Evolutionary conservation across 2,329 filamentous ascomycete species (phyloP).

Genomic region (Xylaria sp.): DNA sequence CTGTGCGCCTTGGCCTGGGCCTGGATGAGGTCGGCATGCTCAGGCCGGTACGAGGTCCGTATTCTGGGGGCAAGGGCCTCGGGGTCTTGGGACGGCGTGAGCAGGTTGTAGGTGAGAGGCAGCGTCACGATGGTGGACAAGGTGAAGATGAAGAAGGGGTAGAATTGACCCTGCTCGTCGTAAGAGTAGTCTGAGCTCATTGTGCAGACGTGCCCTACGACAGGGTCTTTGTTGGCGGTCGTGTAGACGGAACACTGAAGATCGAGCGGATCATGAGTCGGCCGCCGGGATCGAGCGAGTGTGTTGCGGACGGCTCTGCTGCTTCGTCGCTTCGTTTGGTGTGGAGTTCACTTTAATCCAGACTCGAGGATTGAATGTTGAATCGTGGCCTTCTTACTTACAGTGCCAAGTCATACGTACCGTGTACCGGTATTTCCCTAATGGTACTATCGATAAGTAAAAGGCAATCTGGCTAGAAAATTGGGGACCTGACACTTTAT

Average conservation of each 20-base stretch:
- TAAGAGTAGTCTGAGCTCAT: slow-evolving; percentile 98
- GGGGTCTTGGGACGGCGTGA: slow-evolving; percentile 79
- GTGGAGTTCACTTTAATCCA: slow-evolving; percentile 10
- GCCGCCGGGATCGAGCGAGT: slow-evolving; percentile 20
- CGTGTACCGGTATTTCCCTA: background rate
- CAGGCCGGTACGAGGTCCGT: slow-evolving; percentile 80
- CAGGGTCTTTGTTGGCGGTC: slow-evolving; percentile 44
- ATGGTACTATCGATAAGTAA: slow-evolving; percentile 42
- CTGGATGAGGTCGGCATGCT: slow-evolving; percentile 85
- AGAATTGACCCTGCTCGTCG: slow-evolving; percentile 98
- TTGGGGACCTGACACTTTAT: background rate
- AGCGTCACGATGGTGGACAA: slow-evolving; percentile 87
- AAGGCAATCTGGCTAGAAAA: slow-evolving; percentile 34
- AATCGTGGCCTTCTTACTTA: slow-evolving; percentile 47
- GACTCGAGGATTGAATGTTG: slow-evolving; percentile 43
- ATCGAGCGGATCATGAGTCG: slow-evolving; percentile 29
- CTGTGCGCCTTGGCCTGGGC: slow-evolving; percentile 85
- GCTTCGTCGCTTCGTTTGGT: slow-evolving; percentile 16
- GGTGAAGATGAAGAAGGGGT: slow-evolving; percentile 98
- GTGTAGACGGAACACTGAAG: slow-evolving; percentile 16
- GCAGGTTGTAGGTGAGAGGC: slow-evolving; percentile 87
- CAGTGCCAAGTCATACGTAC: slow-evolving; percentile 35
- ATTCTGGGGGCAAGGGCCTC: slow-evolving; percentile 85
- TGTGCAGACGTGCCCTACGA: slow-evolving; percentile 54
- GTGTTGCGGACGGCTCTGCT: slow-evolving; percentile 26